phyloP scores from a whole-genome alignment of 1,284 basidiomycete species.

The Chiua sp. region DNA sequence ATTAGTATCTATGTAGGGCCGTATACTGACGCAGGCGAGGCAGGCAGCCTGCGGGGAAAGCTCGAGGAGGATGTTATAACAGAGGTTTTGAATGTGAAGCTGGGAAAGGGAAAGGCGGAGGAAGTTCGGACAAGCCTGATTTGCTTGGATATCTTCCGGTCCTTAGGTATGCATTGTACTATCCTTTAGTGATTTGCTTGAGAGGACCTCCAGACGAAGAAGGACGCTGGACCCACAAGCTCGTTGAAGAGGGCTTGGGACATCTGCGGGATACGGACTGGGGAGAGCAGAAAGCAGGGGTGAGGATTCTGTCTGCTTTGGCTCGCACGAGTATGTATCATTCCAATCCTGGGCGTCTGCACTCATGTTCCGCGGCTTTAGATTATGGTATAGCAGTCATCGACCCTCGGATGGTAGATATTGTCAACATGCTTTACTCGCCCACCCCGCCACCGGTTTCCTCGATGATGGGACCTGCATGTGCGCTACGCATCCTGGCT shows the following conservation, averaged over 20 bases:
- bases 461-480: constrained; percentile 29
- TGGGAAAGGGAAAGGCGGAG: constrained; percentile 14
- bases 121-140: constrained; percentile 30
- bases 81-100: constrained; percentile 20
- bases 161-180: constrained; percentile 15
- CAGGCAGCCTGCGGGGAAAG: constrained; percentile 25
- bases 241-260: constrained; percentile 17
- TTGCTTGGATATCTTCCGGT: constrained; percentile 27
- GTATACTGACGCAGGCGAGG: constrained; percentile 5
- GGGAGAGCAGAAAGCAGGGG: constrained; percentile 29
- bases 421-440: constrained; percentile 24
- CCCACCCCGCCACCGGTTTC: constrained; percentile 26
- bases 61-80: constrained; percentile 17
- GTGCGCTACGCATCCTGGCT: constrained; percentile 23
- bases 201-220: constrained; percentile 5
- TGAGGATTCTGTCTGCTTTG: constrained; percentile 29
- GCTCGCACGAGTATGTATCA: constrained; percentile 21
- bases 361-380: constrained; percentile 5
- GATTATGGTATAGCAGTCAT: constrained; percentile 24
- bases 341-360: not conserved
- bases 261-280: constrained; percentile 11
- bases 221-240: constrained; percentile 11
- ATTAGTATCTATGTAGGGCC: too few species aligned
- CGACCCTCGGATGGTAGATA: constrained; percentile 5
- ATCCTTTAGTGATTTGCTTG: not conserved